These are phyloP conservation scores for Musa beccarii DNA, from an alignment of 176 grass and related monocot species.

Conservation along the genomic window DNA sequence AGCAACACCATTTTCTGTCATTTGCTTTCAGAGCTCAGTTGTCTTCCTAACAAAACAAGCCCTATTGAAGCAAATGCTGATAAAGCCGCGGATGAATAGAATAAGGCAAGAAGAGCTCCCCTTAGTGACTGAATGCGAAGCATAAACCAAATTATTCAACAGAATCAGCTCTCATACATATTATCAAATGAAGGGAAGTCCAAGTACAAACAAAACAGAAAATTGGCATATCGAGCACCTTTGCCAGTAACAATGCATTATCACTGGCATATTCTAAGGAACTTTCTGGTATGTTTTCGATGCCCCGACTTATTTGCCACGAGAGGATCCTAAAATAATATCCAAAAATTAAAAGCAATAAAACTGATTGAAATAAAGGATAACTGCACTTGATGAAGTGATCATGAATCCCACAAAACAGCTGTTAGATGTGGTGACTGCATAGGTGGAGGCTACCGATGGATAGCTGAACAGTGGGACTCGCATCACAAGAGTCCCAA, in stretches of 20 bases:
- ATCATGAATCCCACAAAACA: not conserved
- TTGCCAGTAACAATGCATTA: conserved; percentile 39
- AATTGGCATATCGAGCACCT: conserved; percentile 29
- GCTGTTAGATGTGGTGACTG: not conserved
- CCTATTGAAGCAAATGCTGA: conserved; percentile 37
- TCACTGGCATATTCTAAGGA: conserved; percentile 48
- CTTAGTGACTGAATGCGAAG: conserved; percentile 47
- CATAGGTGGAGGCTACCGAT: not conserved
- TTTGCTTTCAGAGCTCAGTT: conserved; percentile 52
- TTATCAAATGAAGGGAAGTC: not conserved
- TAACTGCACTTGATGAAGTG: not conserved
- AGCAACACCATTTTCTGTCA: not conserved
- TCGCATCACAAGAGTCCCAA: not conserved
- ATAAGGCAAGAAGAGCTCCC: conserved; percentile 51
- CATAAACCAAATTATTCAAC: conserved; percentile 15
- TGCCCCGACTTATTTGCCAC: conserved; percentile 63
- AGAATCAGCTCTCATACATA: not conserved
- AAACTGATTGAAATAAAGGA: not conserved
- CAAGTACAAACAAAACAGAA: not conserved
- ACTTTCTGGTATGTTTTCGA: conserved; percentile 51
- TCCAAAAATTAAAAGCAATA: not conserved
- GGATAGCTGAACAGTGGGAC: not conserved
- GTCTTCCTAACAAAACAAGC: conserved; percentile 48
- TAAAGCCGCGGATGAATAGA: conserved; percentile 46
- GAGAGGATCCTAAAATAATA: conserved; percentile 48